phyloP scores from a whole-genome alignment of 352 stramenopile genomes.

The Phytophthora fragariaefolia region DNA sequence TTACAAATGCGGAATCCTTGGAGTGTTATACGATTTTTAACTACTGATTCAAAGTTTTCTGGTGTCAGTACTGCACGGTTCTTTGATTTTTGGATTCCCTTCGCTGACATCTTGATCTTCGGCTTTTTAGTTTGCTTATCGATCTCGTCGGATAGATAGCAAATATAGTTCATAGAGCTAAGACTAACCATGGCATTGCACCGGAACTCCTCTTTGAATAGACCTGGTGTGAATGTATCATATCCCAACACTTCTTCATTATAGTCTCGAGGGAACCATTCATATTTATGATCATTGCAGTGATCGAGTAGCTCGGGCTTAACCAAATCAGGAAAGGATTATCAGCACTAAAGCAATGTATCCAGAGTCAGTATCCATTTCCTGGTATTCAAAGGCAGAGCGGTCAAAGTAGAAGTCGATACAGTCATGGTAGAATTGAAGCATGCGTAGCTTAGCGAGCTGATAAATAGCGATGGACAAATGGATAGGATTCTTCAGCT shows the following conservation, averaged over 20 bases:
- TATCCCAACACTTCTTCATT: not conserved
- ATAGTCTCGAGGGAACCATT: conserved; percentile 18
- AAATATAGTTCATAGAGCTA: not conserved
- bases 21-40: conserved; percentile 5
- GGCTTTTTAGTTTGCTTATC: not conserved
- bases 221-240: not conserved
- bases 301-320: conserved; percentile 8
- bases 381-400: conserved; percentile 8
- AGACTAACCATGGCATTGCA: not conserved
- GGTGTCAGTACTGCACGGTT: not conserved
- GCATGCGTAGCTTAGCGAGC: conserved; percentile 15
- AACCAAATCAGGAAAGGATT: conserved; percentile 2
- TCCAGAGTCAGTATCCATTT: conserved; percentile 2
- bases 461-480: conserved; percentile 3
- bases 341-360: not conserved
- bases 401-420: conserved; percentile 5
- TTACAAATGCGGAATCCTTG: no score
- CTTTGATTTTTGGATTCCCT: not conserved
- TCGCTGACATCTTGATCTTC: not conserved
- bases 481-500: conserved; percentile 12
- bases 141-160: not conserved
- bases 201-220: conserved; percentile 1
- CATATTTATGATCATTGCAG: conserved; percentile 8
- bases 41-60: conserved; percentile 29
- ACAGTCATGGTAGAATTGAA: conserved; percentile 18